These are phyloP conservation scores for Aureobasidium sp. DNA, from an alignment of 2,329 filamentous ascomycete genomes.

Conservation along the genomic window DNA sequence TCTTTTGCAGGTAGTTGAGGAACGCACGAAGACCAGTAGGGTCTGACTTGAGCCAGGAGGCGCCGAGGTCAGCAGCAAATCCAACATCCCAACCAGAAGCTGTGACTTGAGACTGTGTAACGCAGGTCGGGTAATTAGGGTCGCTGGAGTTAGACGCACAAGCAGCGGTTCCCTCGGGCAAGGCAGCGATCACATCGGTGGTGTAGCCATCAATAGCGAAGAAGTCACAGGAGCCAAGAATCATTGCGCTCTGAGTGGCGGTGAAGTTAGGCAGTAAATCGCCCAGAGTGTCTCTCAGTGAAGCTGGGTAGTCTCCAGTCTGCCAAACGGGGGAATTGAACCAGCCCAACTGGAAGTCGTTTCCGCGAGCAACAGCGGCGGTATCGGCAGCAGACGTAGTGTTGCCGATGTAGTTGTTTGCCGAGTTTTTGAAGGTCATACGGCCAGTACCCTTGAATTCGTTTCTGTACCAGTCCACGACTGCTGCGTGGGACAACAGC, in stretches of 20 bases:
- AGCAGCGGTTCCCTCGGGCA: slow-evolving; percentile 33
- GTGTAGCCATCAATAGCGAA: slow-evolving; percentile 47
- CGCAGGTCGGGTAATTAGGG: slow-evolving; percentile 34
- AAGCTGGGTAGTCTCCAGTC: slow-evolving; percentile 33
- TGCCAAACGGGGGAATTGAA: slow-evolving; percentile 38
- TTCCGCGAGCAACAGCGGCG: slow-evolving; percentile 22
- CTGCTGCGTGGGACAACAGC: slow-evolving; percentile 28
- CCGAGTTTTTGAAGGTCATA: slow-evolving; percentile 33
- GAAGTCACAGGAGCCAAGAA: slow-evolving; percentile 22
- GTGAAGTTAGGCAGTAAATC: slow-evolving; percentile 27
- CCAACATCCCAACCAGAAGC: slow-evolving; percentile 37
- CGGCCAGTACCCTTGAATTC: slow-evolving; percentile 28
- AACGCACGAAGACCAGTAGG: slow-evolving; percentile 28
- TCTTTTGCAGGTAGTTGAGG: slow-evolving; percentile 14
- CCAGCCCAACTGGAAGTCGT: slow-evolving; percentile 25
- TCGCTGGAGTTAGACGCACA: slow-evolving; percentile 34
- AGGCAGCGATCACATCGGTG: slow-evolving; percentile 44
- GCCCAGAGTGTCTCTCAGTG: slow-evolving; percentile 27
- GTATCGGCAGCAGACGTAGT: slow-evolving; percentile 27
- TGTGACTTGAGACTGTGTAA: slow-evolving; percentile 20
- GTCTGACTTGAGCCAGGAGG: slow-evolving; percentile 27
- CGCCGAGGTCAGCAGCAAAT: slow-evolving; percentile 30
- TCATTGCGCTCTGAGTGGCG: neutral
- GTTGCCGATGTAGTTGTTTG: slow-evolving; percentile 28
- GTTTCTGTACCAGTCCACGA: slow-evolving; percentile 32